Conservation (phyloP, 257 asterid species). For the Petrea volubilis region DNA sequence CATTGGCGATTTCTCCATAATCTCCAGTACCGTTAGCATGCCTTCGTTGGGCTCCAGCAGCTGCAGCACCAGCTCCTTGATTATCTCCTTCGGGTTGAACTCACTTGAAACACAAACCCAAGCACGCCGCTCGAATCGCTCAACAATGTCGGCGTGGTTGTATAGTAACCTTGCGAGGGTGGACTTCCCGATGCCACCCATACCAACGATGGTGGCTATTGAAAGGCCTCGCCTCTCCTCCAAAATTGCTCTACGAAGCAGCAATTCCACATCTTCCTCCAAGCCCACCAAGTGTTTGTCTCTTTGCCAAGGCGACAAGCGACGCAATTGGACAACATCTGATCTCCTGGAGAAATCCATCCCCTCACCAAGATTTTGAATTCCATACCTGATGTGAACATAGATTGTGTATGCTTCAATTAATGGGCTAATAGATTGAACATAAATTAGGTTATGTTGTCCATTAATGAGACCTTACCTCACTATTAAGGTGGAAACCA, state of each 20-base stretch:
- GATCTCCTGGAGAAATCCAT: not conserved
- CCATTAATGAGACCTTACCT: too few relatives aligned
- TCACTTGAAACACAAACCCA: conserved; percentile 15
- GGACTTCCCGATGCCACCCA: conserved; percentile 7
- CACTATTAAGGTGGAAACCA: too few relatives aligned
- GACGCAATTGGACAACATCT: not conserved
- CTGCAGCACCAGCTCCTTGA: not conserved
- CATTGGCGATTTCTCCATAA: not conserved
- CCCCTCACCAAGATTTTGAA: not conserved
- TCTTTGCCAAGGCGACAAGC: conserved; percentile 6
- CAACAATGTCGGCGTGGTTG: not conserved
- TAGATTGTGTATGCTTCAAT: too few relatives aligned
- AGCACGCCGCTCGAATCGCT: conserved; percentile 15
- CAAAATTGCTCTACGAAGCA: too few relatives aligned
- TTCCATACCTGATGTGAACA: conserved; percentile 7
- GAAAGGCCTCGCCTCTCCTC: too few relatives aligned
- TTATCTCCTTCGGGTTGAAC: not conserved
- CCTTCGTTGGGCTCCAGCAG: conserved; percentile 5
- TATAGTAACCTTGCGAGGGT: conserved; percentile 19
- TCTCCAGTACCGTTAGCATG: not conserved
- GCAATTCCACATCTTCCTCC: too few relatives aligned
- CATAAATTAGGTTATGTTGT: too few relatives aligned
- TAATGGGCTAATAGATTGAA: too few relatives aligned
- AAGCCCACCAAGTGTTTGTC: too few relatives aligned
- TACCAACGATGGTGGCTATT: too few relatives aligned